Conservation (phyloP, 495 filamentous ascomycete genomes). For the Neurospora sp. region DNA sequence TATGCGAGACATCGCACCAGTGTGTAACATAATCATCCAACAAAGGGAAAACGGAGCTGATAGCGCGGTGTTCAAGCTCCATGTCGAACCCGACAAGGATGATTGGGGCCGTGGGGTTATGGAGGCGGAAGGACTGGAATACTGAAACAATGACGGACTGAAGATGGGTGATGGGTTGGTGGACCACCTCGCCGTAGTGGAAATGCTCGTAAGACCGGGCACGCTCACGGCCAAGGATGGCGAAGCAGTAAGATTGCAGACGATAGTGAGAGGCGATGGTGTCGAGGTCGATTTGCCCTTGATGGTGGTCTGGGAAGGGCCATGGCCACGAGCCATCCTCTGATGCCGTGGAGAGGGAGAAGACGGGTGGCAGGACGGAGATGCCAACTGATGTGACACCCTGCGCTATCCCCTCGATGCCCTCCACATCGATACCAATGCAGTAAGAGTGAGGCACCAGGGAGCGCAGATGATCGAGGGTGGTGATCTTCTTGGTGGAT, state of each 20-base stretch:
- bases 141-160: not conserved
- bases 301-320: not conserved
- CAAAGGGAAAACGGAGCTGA: not conserved
- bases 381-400: not conserved
- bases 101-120: not conserved
- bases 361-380: not conserved
- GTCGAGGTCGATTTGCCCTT: not conserved
- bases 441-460: not conserved
- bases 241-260: not conserved
- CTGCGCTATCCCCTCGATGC: not conserved
- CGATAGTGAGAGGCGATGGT: not conserved
- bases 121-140: not conserved
- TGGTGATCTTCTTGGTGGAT: not conserved
- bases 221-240: not conserved
- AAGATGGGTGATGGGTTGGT: not conserved
- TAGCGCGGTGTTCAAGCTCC: not conserved
- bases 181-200: not conserved
- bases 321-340: not conserved
- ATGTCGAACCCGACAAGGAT: not conserved
- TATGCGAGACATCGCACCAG: not conserved
- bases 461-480: not conserved
- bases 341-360: not conserved
- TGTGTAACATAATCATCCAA: not conserved
- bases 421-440: not conserved
- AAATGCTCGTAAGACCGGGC: not conserved